A percentile compares a stretch with the other conserved stretches of the same genome.
Conservation (phyloP, 495 filamentous ascomycete genomes). For the Xylaria nigripes region DNA sequence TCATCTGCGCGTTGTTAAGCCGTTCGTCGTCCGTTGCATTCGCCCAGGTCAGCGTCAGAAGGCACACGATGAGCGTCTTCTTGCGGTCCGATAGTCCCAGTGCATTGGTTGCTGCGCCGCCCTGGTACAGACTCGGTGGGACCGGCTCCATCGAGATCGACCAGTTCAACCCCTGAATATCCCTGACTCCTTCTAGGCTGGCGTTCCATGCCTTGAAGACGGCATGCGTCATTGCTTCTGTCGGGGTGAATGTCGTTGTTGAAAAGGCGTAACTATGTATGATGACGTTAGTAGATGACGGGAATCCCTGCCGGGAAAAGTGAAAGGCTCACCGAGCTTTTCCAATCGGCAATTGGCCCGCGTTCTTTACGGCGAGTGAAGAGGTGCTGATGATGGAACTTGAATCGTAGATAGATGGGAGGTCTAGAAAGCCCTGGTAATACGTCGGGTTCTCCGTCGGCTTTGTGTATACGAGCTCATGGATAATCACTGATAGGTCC, state of each 20-base stretch:
- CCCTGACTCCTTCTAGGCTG: constrained; percentile 5
- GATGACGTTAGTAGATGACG: not conserved
- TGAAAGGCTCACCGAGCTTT: not conserved
- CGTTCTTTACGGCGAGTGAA: not conserved
- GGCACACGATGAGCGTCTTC: constrained; percentile 5
- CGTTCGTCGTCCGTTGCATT: constrained; percentile 11
- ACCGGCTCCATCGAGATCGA: constrained; percentile 47
- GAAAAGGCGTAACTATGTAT: not conserved
- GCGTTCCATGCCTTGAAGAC: constrained; percentile 6
- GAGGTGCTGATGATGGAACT: constrained; percentile 1
- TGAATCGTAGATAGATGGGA: constrained; percentile 1
- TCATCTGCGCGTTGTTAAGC: constrained; percentile 2
- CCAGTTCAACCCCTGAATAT: constrained; percentile 24
- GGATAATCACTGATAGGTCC: not conserved
- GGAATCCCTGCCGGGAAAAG: not conserved
- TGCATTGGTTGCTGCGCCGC: constrained; percentile 32
- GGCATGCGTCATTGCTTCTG: constrained; percentile 9
- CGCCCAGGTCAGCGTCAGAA: constrained; percentile 17
- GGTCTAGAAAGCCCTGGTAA: constrained; percentile 9
- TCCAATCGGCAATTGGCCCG: not conserved
- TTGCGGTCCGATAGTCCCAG: constrained; percentile 28
- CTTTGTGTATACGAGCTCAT: constrained; percentile 10
- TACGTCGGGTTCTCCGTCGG: not conserved
- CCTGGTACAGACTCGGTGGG: constrained; percentile 30
- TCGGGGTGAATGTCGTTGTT: constrained; percentile 3